Evolutionary conservation across 805 yeast genomes (phyloP), one percentile per base, ranked within the genome.

Genomic region (Phaffomyces antillensis): DNA sequence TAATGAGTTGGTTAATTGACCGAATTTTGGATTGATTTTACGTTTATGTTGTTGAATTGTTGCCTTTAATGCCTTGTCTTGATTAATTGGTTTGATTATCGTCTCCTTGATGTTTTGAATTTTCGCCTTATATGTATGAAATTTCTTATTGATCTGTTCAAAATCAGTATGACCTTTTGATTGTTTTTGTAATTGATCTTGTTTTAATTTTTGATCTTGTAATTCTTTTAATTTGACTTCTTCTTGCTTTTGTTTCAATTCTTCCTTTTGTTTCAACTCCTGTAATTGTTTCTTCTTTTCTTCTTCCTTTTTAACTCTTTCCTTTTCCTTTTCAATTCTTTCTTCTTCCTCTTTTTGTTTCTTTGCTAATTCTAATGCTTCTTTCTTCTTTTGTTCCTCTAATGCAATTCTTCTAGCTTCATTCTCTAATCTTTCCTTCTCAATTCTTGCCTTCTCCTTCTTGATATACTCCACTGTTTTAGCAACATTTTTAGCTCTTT

Each of bases 21-120:
- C 98, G 52, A 93, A 80, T 59, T 83, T 85, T 7, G 96, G 93
- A 58, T 87, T 87, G 52, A 93, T 78, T 55, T 81, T 79, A 41
- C 96, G 70, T 58, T 83, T 83, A 44, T 79, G 73, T n/a, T 73
- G 72, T 17, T 75, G 71, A 32, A 81, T 72, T n/a, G 62, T 59
- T 40, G 74, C 76, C 53, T 81, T 82, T 33, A 76, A 57, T 28
- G 68, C 75, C 25, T 75, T 73, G 52, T 81, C 71, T n/a, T 63
- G 60, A 34, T 71, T 66, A 30, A 88, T 72, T 10, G 77, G 76
- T 12, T 67, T 72, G 4, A 79, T 80, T 13, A 90, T 71, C 18
- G 76, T 71, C 1, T 50, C 51, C 57, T 89, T 86, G 48, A 87
- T 84, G 36, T 75, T 72, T 11, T 57, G 56, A 32, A 82, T 82